These are phyloP conservation scores for Dryas alaskensis DNA, from an alignment of 306 rosid genomes.

Conservation along the genomic window DNA sequence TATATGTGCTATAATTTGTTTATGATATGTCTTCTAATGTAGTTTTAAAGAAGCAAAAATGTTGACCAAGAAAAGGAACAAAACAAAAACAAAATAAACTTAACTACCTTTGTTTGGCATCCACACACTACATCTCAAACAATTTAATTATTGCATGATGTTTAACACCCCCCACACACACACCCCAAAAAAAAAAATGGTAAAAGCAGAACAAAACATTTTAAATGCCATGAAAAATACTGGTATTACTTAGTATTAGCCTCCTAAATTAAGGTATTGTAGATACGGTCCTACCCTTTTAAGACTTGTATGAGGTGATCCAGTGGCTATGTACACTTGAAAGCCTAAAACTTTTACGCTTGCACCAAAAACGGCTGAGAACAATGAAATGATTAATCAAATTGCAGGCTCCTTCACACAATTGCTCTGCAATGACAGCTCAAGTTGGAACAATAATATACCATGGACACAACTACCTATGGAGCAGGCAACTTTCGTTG, in stretches of 20 bases:
- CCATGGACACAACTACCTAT: slow-evolving; percentile 32
- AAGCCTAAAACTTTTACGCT: background rate
- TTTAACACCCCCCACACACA: background rate
- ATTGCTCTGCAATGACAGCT: slow-evolving; percentile 27
- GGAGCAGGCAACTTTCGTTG: slow-evolving; percentile 16
- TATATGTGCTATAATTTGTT: background rate
- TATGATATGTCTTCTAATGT: background rate
- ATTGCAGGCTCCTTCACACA: slow-evolving; percentile 33
- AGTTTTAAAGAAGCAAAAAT: background rate
- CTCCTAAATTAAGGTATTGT: background rate
- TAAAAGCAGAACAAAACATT: background rate
- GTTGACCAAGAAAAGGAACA: too few species aligned
- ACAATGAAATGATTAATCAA: background rate
- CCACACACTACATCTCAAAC: background rate
- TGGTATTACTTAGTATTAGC: background rate
- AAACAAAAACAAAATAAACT: too few species aligned
- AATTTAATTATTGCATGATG: background rate
- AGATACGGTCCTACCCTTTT: background rate
- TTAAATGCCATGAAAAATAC: background rate
- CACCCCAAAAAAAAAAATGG: background rate
- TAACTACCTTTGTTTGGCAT: too few species aligned
- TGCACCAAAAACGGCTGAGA: background rate
- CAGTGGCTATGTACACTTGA: background rate
- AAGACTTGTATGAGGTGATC: background rate
- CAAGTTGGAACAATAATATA: slow-evolving; percentile 23